A percentile compares a stretch with the other conserved stretches of the same genome.
Evolutionary conservation across 208 protist genomes (phyloP).

Genomic region (Acanthamoeba lenticulata): DNA sequence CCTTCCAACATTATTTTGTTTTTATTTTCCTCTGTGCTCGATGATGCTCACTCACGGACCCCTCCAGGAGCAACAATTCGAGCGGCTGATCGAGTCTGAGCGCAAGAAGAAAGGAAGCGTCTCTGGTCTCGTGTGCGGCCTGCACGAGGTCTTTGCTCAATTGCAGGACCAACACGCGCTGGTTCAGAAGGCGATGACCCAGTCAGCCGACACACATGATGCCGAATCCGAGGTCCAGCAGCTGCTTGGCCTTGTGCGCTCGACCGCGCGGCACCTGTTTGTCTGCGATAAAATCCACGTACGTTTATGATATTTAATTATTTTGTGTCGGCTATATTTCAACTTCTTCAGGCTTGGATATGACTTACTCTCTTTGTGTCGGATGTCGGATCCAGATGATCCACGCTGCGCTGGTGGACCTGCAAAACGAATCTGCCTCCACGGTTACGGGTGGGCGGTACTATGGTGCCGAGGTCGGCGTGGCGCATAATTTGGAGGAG

Average conservation of each 20-base stretch:
- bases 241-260: neutral
- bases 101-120: neutral
- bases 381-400: neutral
- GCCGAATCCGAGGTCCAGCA: neutral
- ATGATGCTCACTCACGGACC: neutral
- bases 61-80: conserved; percentile 38
- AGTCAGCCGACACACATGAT: neutral
- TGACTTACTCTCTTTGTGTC: neutral
- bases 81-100: neutral
- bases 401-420: neutral
- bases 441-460: too few species aligned
- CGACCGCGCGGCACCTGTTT: neutral
- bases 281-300: conserved; percentile 45
- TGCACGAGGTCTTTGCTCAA: neutral
- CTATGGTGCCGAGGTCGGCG: too few species aligned
- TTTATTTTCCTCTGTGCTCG: neutral
- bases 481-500: neutral
- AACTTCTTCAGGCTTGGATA: neutral
- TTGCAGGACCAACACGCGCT: neutral
- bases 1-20: neutral
- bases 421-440: too few species aligned
- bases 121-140: neutral
- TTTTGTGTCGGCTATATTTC: neutral
- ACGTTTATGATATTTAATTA: neutral
- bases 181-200: neutral